phyloP scores from a whole-genome alignment of 1,284 basidiomycete species.

The Sparassis latifolia region DNA sequence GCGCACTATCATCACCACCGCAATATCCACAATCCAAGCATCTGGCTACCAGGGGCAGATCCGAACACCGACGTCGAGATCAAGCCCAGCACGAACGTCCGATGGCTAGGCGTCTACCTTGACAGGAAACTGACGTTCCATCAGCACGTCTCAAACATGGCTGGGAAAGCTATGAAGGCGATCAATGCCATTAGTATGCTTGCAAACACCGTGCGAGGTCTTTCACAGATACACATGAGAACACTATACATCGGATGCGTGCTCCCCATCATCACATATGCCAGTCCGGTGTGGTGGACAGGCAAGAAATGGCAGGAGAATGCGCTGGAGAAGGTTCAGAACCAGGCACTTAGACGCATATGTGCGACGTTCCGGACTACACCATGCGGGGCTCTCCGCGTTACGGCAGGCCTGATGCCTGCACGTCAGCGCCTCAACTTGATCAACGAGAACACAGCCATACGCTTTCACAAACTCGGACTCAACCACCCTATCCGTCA shows the following conservation, averaged over 20 bases:
- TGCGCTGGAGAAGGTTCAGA: conserved; percentile 1
- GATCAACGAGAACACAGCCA: not conserved
- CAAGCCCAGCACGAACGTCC: not conserved
- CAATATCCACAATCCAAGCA: not conserved
- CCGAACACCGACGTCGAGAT: not conserved
- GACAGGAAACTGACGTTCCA: conserved; percentile 5
- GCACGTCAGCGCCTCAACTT: conserved; percentile 1
- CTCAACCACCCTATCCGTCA: not conserved
- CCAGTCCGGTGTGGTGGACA: conserved; percentile 1
- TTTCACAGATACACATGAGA: conserved; percentile 5
- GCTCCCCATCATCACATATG: conserved; percentile 5
- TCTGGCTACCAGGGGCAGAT: not conserved
- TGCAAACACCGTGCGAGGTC: conserved; percentile 6
- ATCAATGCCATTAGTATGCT: conserved; percentile 4
- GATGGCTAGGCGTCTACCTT: conserved; percentile 9
- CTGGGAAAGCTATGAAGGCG: conserved; percentile 3
- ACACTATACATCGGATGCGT: conserved; percentile 6
- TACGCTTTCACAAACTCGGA: not conserved
- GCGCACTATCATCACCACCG: not conserved
- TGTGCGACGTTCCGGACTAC: conserved; percentile 1
- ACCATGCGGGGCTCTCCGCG: not conserved
- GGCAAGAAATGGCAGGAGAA: not conserved
- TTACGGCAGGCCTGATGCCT: not conserved
- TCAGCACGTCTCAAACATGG: conserved; percentile 2
- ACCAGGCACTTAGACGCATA: not conserved